Evolutionary conservation across 345 rosid species (phyloP).

Genomic region (Laguncularia racemosa): DNA sequence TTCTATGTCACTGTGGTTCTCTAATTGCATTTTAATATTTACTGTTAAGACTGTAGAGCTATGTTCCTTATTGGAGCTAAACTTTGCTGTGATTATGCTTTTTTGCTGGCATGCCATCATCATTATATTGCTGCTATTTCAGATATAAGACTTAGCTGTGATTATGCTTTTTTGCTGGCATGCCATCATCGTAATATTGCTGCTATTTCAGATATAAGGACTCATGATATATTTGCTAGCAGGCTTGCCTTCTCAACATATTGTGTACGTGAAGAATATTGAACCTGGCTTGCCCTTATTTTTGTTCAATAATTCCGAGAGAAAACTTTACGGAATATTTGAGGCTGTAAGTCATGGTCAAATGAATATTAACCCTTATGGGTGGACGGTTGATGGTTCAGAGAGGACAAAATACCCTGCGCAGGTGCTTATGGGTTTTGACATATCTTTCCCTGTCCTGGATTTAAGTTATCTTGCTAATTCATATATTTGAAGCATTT

Average conservation of each 20-base stretch:
- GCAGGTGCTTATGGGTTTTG: conserved; percentile 38
- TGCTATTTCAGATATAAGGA: background rate
- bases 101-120: too few species aligned
- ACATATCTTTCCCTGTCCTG: background rate
- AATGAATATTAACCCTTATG: conserved; percentile 62
- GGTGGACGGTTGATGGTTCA: conserved; percentile 54
- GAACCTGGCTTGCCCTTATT: conserved; percentile 60
- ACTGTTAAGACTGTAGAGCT: too few species aligned
- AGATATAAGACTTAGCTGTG: background rate
- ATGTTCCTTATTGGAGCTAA: too few species aligned
- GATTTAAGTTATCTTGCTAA: background rate
- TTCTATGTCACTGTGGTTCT: too few species aligned
- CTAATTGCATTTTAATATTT: too few species aligned
- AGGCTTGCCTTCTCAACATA: conserved; percentile 64
- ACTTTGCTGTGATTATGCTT: too few species aligned
- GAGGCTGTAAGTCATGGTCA: conserved; percentile 72
- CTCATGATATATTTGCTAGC: conserved; percentile 11
- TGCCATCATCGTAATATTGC: background rate
- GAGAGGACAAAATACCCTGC: conserved; percentile 60
- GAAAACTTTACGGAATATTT: conserved; percentile 68
- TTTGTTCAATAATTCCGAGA: conserved; percentile 72
- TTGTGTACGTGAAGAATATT: conserved; percentile 50
- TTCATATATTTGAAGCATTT: too few species aligned
- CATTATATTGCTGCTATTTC: background rate
- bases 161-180: too few species aligned